phyloP scores from a whole-genome alignment of 1,284 basidiomycete genomes.

The Flammula alnicola region DNA sequence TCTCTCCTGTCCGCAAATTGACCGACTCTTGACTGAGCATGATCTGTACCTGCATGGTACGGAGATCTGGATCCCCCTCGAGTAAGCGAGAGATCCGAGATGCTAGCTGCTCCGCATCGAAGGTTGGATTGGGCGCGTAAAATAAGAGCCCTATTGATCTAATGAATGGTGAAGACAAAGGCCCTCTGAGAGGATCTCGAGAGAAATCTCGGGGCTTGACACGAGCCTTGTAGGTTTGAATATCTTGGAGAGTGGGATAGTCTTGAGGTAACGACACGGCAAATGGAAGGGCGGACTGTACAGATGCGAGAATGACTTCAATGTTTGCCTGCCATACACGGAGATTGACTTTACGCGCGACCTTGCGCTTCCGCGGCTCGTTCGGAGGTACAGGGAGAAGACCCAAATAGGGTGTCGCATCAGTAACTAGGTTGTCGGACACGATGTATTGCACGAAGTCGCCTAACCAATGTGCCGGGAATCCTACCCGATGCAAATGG shows the following conservation, averaged over 20 bases:
- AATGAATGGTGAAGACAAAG: constrained; percentile 19
- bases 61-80: constrained; percentile 25
- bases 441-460: constrained; percentile 9
- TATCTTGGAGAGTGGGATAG: neutral
- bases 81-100: constrained; percentile 13
- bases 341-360: neutral
- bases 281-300: neutral
- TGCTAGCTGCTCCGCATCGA: constrained; percentile 17
- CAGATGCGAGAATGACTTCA: neutral
- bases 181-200: too few species aligned
- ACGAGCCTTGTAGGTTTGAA: constrained; percentile 15
- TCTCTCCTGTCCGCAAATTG: constrained; percentile 14
- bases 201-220: too few species aligned
- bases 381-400: neutral
- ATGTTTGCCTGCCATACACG: neutral
- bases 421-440: constrained; percentile 4
- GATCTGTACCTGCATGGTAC: constrained; percentile 26
- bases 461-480: constrained; percentile 12
- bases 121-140: constrained; percentile 18
- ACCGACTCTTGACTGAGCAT: constrained; percentile 16
- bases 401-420: neutral
- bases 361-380: neutral
- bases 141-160: constrained; percentile 30
- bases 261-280: neutral
- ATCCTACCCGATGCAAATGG: constrained; percentile 10